Conservation (phyloP, 1,284 basidiomycete genomes). For the Heliocybe sulcata region DNA sequence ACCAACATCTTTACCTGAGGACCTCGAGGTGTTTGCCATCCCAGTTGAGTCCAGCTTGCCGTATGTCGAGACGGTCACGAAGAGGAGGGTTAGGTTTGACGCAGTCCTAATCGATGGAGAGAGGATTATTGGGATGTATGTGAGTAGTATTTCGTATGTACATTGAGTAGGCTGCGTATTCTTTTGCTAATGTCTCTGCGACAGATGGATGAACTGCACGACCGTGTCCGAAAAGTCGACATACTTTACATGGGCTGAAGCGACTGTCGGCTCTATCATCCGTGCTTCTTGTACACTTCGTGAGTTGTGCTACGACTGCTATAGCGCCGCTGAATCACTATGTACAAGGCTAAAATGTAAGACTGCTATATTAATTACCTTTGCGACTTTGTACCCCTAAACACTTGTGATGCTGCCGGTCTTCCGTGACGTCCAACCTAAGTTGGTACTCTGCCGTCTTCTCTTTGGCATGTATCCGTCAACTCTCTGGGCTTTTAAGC, state of each 20-base stretch:
- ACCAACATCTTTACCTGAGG: constrained; percentile 9
- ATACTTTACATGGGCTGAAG: background rate
- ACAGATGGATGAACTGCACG: background rate
- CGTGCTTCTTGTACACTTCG: too few relatives aligned
- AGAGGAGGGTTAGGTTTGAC: constrained; percentile 22
- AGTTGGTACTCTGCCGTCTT: too few relatives aligned
- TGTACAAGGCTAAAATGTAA: too few relatives aligned
- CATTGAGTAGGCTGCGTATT: background rate
- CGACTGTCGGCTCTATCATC: too few relatives aligned
- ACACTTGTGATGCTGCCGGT: too few relatives aligned
- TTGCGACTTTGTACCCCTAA: too few relatives aligned
- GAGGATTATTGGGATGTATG: constrained; percentile 35
- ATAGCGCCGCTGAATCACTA: too few relatives aligned
- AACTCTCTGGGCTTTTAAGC: too few relatives aligned
- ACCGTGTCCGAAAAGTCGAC: background rate
- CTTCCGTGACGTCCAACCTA: too few relatives aligned
- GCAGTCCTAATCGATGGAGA: constrained; percentile 43
- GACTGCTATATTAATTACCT: too few relatives aligned
- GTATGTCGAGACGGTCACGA: constrained; percentile 24
- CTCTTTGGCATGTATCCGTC: too few relatives aligned
- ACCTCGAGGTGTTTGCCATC: constrained; percentile 16
- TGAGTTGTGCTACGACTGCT: too few relatives aligned
- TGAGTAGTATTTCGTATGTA: constrained; percentile 12
- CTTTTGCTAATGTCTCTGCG: background rate
- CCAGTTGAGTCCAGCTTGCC: constrained; percentile 23